phyloP scores from a whole-genome alignment of 208 protist species.

The Crithidia sp. region DNA sequence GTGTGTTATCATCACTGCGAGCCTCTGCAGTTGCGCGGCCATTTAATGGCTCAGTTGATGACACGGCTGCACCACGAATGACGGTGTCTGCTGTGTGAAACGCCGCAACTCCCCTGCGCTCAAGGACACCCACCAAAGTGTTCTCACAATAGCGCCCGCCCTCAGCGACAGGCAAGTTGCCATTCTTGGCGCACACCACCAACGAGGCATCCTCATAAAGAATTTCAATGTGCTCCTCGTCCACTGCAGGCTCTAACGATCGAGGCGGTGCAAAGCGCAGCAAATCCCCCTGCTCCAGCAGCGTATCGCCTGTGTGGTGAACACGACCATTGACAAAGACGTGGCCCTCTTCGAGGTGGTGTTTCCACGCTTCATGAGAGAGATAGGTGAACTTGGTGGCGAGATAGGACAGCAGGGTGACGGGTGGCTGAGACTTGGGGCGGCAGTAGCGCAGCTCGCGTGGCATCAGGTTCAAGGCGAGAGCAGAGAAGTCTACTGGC shows the following conservation, averaged over 20 bases:
- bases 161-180: constrained; percentile 81
- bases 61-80: background rate
- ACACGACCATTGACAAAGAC: constrained; percentile 41
- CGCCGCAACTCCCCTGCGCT: constrained; percentile 15
- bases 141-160: constrained; percentile 86
- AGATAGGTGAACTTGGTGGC: constrained; percentile 65
- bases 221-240: constrained; percentile 59
- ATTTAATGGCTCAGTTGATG: too few species aligned
- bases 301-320: constrained; percentile 13
- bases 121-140: constrained; percentile 67
- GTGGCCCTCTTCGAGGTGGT: constrained; percentile 58
- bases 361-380: constrained; percentile 45
- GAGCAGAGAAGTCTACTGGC: too few species aligned
- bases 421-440: constrained; percentile 44
- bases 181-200: constrained; percentile 77
- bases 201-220: constrained; percentile 61
- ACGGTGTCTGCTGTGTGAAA: constrained; percentile 15
- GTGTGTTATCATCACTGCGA: too few species aligned
- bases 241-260: constrained; percentile 69
- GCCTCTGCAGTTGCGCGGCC: too few species aligned
- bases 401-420: constrained; percentile 61
- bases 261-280: constrained; percentile 74
- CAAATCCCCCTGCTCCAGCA: constrained; percentile 61
- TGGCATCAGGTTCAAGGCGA: constrained; percentile 35
- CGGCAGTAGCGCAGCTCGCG: constrained; percentile 68